Conservation (phyloP, 2,329 filamentous ascomycete genomes). For the Pestalotiopsis sp. region DNA sequence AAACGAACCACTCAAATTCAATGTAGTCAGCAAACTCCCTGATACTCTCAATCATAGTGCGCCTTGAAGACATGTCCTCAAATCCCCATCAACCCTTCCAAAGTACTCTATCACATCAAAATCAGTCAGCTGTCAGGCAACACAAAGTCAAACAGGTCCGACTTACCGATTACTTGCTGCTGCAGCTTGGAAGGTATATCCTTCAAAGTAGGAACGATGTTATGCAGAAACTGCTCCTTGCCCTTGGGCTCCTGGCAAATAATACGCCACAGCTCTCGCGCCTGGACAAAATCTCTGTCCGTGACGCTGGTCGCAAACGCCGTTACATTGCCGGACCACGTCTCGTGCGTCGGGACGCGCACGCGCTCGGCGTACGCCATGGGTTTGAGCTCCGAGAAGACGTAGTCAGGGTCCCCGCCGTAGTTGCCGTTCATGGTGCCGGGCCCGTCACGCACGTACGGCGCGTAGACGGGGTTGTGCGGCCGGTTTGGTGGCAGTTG, state of each 20-base stretch:
- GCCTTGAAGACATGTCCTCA: too few relatives aligned
- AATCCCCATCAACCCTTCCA: not conserved
- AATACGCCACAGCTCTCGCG: not conserved
- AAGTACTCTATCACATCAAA: not conserved
- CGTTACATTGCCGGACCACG: not conserved
- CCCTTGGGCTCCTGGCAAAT: not conserved
- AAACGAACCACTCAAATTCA: too few relatives aligned
- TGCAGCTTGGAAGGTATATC: not conserved
- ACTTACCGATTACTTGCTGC: not conserved
- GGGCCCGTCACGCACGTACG: not conserved
- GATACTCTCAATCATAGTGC: too few relatives aligned
- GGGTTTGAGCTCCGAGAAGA: not conserved
- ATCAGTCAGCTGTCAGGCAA: not conserved
- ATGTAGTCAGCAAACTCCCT: too few relatives aligned
- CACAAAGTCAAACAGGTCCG: not conserved
- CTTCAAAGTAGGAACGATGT: not conserved
- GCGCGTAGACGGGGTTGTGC: not conserved
- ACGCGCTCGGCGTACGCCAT: not conserved
- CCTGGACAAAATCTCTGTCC: constrained; percentile 4
- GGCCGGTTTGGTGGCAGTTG: not conserved
- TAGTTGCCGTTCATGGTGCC: constrained; percentile 5
- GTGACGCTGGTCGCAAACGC: not conserved
- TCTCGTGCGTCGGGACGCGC: constrained; percentile 1
- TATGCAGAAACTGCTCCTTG: not conserved
- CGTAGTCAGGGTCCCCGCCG: constrained; percentile 4